Evolutionary conservation across 768 basidiomycete species (phyloP).

Genomic region (Xerocomus brunneocitrinus): DNA sequence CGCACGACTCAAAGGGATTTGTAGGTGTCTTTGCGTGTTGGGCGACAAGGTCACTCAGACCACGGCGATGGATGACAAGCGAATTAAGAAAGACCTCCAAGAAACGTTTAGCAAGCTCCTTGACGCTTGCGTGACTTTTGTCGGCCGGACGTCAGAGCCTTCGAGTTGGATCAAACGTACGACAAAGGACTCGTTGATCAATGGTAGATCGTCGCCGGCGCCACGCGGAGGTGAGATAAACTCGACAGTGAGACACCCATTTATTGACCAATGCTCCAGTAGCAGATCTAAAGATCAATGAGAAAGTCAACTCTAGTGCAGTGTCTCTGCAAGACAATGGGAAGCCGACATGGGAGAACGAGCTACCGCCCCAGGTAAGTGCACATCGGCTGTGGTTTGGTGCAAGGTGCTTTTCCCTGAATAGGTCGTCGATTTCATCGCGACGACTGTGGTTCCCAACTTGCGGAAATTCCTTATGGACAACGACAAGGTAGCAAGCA

Average conservation of each 20-base stretch:
- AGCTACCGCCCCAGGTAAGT: constrained; percentile 27
- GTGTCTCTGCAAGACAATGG: constrained; percentile 34
- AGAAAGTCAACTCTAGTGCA: constrained; percentile 50
- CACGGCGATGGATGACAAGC: constrained; percentile 84
- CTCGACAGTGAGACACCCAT: neutral
- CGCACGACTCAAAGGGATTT: constrained; percentile 7
- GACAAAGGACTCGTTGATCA: constrained; percentile 59
- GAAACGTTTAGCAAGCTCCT: constrained; percentile 84
- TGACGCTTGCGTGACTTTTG: constrained; percentile 70
- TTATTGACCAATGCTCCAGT: constrained; percentile 7
- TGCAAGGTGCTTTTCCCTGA: constrained; percentile 4
- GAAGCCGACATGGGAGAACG: constrained; percentile 26
- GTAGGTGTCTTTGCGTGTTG: constrained; percentile 70
- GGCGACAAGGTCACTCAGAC: constrained; percentile 86
- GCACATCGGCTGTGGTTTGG: constrained; percentile 14
- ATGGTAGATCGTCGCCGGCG: constrained; percentile 69
- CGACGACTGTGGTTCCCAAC: constrained; percentile 63
- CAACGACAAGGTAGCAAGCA: constrained; percentile 72
- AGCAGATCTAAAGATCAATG: constrained; percentile 49
- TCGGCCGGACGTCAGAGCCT: constrained; percentile 69
- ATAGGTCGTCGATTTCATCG: constrained; percentile 72
- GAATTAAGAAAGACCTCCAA: constrained; percentile 87
- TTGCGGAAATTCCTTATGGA: constrained; percentile 79
- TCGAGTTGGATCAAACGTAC: constrained; percentile 75
- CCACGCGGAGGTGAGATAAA: constrained; percentile 45